Evolutionary conservation across 495 filamentous ascomycete species (phyloP), one percentile per base, ranked within the genome.

Genomic region (Pyronema omphalodes): DNA sequence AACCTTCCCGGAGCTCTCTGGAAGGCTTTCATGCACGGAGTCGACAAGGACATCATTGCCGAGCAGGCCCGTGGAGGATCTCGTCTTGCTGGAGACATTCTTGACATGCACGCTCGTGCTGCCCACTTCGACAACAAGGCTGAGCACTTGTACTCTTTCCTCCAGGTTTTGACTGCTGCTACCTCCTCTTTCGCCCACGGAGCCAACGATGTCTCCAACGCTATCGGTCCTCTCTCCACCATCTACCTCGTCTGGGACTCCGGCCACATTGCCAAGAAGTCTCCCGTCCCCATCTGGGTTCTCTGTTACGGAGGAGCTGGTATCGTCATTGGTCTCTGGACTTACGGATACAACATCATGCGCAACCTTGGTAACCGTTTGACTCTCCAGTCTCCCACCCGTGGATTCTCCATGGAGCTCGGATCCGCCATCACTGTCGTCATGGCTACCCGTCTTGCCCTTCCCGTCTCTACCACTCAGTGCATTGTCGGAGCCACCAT

Each of bases 101-200:
- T 72, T 15, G 72, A 75, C 43, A 72, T 77, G 44, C 75, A 80
- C 60, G 76, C 79, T 47, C 74, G 74, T 29, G 80, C 77, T 19
- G 67, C 69, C 36, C 79, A 83, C 63, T 87, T 80, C 68, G 76
- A 82, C 68, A 85, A 86, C 68, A 75, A 79, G 60, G 78, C 81
- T 65, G 83, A 88, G 68, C 78, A 86, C 70, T 74, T 75, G 35
- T 87, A 81, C 69, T 81, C 81, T 14, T 86, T 82, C 69, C 68
- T 84, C 55, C 83, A 88, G 70, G 67, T 87, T 54, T 57, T 84
- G 44, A 86, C 81, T 14, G 84, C 84, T 49, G 77, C 76, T 67
- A 84, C 81, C 19, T 78, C 80, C 6, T 85, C 81, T 1, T 84
- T 88, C 53, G 78, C 83, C 2, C 84, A 88, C 69, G 84, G 84